Evolutionary conservation across 495 filamentous ascomycete genomes (phyloP).

Genomic region (Penicillium psychrofluorescens): DNA sequence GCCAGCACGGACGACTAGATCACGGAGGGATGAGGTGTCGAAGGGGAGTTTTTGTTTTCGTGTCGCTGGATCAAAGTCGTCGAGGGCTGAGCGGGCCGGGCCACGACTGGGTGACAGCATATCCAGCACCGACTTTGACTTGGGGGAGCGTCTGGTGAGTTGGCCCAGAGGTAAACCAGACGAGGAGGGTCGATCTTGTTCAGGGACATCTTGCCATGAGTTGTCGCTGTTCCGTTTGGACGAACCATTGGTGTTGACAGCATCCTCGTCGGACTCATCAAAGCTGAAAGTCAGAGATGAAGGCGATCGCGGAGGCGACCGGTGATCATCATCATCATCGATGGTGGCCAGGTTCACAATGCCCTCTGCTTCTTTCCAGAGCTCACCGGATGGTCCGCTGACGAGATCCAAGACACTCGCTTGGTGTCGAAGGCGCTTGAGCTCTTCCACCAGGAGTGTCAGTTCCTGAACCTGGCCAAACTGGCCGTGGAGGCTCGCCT

Average conservation of each 20-base stretch:
- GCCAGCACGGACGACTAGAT: conserved; percentile 77
- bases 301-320: conserved; percentile 42
- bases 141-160: conserved; percentile 42
- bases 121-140: conserved; percentile 75
- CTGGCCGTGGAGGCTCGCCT: conserved; percentile 78
- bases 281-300: conserved; percentile 46
- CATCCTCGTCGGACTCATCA: conserved; percentile 57
- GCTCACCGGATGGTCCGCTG: conserved; percentile 49
- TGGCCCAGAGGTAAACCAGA: conserved; percentile 9
- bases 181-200: not conserved
- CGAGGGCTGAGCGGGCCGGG: conserved; percentile 38
- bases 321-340: conserved; percentile 57
- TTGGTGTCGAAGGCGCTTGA: conserved; percentile 59
- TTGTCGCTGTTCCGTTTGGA: conserved; percentile 29
- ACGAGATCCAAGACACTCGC: conserved; percentile 61
- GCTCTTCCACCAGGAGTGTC: conserved; percentile 71
- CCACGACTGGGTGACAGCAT: conserved; percentile 65
- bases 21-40: conserved; percentile 80
- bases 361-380: conserved; percentile 83
- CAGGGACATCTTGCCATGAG: conserved; percentile 20
- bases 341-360: conserved; percentile 81
- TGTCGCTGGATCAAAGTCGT: conserved; percentile 29
- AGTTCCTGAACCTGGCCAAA: conserved; percentile 82
- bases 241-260: conserved; percentile 14
- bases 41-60: conserved; percentile 77